Base-by-base conservation (phyloP, 2,329 filamentous ascomycete species). In the Leptographium radiaticola region DNA sequence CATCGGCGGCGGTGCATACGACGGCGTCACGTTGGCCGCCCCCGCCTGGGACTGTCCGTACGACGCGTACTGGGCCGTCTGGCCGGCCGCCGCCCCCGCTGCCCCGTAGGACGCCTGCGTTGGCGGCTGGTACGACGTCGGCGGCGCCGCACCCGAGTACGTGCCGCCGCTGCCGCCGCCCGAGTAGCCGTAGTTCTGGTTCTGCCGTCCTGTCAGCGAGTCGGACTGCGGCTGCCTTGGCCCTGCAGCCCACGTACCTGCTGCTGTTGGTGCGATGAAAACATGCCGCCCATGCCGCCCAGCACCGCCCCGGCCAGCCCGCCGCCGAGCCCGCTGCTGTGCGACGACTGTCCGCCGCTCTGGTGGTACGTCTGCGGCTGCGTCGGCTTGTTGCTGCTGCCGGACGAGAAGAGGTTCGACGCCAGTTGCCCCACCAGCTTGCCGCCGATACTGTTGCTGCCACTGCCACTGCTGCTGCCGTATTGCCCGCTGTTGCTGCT, bases 81-180 rank as follows among this genome's bases (percentile, higher is more conserved):
- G 33, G 31, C 51, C 12, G 34, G 9, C 31, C 6, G 31, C 18
- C n/a, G 51, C 12, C 12, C 43, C 43, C 44, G 44, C 42, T n/a
- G 53, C 16, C 9, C 44, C 44, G 10, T 42, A 47, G 2, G 31
- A 38, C 20, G 50, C 33, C 34, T 36, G 34, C 34, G 42, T 12
- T 15, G 65, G 63, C 33, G 64, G 68, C 60, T 82, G 76, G 64
- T 84, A 84, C 8, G 78, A 75, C 15, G 75, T 66, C n/a, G 80
- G 77, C 13, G 84, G 84, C 42, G 82, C 79, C 54, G 77, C 72
- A 53, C 81, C 83, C 56, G 71, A 75, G 65, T 86, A 87, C 40
- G 73, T 72, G 46, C 77, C 75, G 57, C 74, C 65, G 45, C 75
- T 70, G 45, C 74, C 75, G 4, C 72, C 65, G 61, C 77, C 77